Base-by-base conservation (phyloP, 495 filamentous ascomycete species). In the Aspergillus saccharolyticus region DNA sequence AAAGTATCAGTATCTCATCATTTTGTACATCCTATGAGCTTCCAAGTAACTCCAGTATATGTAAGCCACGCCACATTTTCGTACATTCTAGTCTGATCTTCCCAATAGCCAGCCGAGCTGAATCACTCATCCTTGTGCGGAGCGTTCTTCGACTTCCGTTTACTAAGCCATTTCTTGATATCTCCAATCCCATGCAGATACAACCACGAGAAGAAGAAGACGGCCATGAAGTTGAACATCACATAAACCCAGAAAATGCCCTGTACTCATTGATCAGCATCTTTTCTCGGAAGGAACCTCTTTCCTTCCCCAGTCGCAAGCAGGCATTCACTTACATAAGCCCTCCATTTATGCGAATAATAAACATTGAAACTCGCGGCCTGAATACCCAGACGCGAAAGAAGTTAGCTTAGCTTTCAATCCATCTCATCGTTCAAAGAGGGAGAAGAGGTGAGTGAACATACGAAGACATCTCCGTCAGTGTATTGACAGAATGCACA, bases 401-500 rank as follows among this genome's bases (percentile, higher is more conserved):
- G 4, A 10, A 5, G 33, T 39, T 39, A 39, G 33, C 10, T 39
- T 15, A 10, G n/a, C n/a, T n/a, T n/a, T n/a, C n/a, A n/a, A n/a
- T n/a, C n/a, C n/a, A n/a, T n/a, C n/a, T n/a, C n/a, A n/a, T n/a
- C n/a, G n/a, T n/a, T n/a, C n/a, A n/a, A n/a, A n/a, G 18, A 51
- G 25, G 46, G 18, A 43, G 19, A 2, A 3, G 43, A 14, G 51
- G 16, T n/a, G 39, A 19, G 30, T 42, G 43, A n/a, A 68, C 74
- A 60, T 58, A 85, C 70, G 58, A 81, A 89, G 44, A 81, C 73
- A 59, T 81, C 76, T 0, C 85, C 86, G 44, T 43, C 74, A 3
- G 69, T 70, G 62, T 80, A 88, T 57, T 81, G 79, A 59, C 87
- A 90, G 53, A 81, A 86, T n/a, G 74, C 65, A 61, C 87, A 90